These are phyloP conservation scores for Claviceps sp. DNA, from an alignment of 2,329 filamentous ascomycete species.

Conservation along the genomic window DNA sequence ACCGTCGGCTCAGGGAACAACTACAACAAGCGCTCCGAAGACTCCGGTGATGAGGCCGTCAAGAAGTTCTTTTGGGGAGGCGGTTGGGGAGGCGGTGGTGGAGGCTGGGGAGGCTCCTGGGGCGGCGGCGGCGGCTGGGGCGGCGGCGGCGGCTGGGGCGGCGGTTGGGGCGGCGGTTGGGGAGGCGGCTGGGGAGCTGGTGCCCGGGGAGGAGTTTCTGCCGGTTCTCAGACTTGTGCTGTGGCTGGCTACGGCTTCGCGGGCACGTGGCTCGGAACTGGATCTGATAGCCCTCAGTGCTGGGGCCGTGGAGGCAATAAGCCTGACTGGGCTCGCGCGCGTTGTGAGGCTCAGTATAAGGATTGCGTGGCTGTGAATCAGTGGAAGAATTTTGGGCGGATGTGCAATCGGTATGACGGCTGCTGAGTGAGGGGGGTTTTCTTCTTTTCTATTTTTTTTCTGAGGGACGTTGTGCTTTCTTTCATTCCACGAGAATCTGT, in stretches of 20 bases:
- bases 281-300: conserved; percentile 7
- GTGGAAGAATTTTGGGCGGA: conserved; percentile 20
- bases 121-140: too few relatives aligned
- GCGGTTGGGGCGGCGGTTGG: background rate
- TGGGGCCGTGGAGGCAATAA: conserved; percentile 19
- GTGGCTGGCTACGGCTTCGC: background rate
- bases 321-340: conserved; percentile 19
- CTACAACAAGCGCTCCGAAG: conserved; percentile 13
- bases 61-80: conserved; percentile 7
- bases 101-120: background rate
- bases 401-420: conserved; percentile 26
- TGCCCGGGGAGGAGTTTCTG: background rate
- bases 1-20: conserved; percentile 14
- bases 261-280: conserved; percentile 6
- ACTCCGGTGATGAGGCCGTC: conserved; percentile 11
- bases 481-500: background rate
- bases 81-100: background rate
- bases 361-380: conserved; percentile 34
- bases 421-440: conserved; percentile 6
- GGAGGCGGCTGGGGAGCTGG: background rate
- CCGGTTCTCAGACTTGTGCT: conserved; percentile 3
- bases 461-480: background rate
- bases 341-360: conserved; percentile 35
- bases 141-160: background rate
- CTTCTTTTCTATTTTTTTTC: background rate